Conservation (phyloP, 805 yeast species). For the Teunomyces panamensis region DNA sequence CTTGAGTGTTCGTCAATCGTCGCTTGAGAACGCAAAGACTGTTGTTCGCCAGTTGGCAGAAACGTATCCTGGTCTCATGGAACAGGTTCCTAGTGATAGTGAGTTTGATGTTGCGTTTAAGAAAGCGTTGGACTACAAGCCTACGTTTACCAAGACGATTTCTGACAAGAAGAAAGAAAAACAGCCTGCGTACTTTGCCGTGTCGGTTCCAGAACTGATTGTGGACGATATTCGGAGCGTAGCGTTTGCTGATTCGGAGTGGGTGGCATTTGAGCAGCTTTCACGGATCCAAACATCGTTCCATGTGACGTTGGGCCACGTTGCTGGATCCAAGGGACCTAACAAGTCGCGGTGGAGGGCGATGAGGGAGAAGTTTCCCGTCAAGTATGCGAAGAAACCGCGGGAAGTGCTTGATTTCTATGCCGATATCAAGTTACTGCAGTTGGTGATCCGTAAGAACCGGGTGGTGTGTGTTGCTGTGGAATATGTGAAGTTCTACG, state of each 20-base stretch:
- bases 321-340: constrained; percentile 9
- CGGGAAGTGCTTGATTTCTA: constrained; percentile 10
- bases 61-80: constrained; percentile 42
- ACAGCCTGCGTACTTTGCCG: constrained; percentile 43
- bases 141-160: constrained; percentile 43
- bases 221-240: neutral
- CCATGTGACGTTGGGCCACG: constrained; percentile 68
- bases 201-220: neutral
- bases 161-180: constrained; percentile 8
- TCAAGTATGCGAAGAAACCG: neutral
- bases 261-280: constrained; percentile 21
- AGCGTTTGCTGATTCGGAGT: constrained; percentile 8
- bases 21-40: constrained; percentile 12
- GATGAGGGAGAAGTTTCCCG: constrained; percentile 10
- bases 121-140: constrained; percentile 52
- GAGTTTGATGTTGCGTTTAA: constrained; percentile 47
- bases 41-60: constrained; percentile 24
- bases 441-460: constrained; percentile 47
- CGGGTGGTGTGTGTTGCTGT: constrained; percentile 56
- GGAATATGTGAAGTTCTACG: constrained; percentile 18
- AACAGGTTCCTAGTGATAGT: constrained; percentile 22
- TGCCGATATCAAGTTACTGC: constrained; percentile 41
- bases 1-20: constrained; percentile 40
- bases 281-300: constrained; percentile 50
- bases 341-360: constrained; percentile 21